Base-by-base conservation (phyloP, 2,329 filamentous ascomycete species). In the Fusarium torulosum region DNA sequence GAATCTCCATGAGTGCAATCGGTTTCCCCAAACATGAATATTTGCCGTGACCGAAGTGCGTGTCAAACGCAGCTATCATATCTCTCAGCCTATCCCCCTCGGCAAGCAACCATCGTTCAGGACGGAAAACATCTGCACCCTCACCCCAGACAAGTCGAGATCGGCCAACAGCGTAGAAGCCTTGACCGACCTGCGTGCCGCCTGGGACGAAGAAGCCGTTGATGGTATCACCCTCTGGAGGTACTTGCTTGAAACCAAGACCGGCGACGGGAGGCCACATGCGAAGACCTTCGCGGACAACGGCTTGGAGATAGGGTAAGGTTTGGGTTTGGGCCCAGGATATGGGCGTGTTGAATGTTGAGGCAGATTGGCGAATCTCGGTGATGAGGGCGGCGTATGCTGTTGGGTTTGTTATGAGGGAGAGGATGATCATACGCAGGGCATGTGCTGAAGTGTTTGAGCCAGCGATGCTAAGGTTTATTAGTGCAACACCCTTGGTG, bases 371-470 rank as follows among this genome's bases (percentile, higher is more conserved):
- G 41, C 84, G 83, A 21, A 88, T 79, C 70, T 87, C 86, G 19
- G 74, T 47, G 1, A 77, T 66, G 1, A 87, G 72, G 6, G 66
- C 63, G 3, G 69, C 52, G 66, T 85, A 82, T 13, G 85, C 78
- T 0, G 68, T 74, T 3, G 78, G 76, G 21, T 82, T 79, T 37
- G 82, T 84, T 38, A 83, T 80, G 40, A 88, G 74, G 59, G 84
- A 82, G 33, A 87, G 80, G 40, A 88, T 59, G 6, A 80, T 85
- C 61, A 83, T 79, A 4, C 86, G 83, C 3, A 88, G 77, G 1
- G 82, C 81, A 0, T 83, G 84, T 0, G 86, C 86, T 0, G 86
- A 88, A 0, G 86, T 87, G 75, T 89, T 86, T 20, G 86, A 87
- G 25, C 87, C 87, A 17, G 86, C 86, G 71, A 88, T 85, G 64